phyloP scores from a whole-genome alignment of 2,329 filamentous ascomycete genomes.

The Diaporthe amygdali region DNA sequence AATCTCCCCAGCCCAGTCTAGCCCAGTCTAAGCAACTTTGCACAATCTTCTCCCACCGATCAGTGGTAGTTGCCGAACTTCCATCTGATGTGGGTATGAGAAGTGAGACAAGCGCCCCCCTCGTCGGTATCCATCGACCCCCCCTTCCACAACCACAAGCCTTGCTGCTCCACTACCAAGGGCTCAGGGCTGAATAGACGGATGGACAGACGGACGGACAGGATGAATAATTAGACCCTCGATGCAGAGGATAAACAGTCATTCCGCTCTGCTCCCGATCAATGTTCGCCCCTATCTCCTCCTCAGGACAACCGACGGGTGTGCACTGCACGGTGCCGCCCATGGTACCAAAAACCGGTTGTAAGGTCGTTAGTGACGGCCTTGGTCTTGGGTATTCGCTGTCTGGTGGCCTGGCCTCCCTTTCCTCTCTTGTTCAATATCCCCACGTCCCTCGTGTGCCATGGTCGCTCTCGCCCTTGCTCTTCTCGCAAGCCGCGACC shows the following conservation, averaged over 20 bases:
- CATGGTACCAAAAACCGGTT: neutral
- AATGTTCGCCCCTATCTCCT: neutral
- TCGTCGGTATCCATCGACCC: conserved; percentile 21
- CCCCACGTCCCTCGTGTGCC: conserved; percentile 17
- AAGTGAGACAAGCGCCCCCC: conserved; percentile 25
- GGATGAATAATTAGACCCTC: conserved; percentile 21
- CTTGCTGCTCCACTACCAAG: conserved; percentile 12
- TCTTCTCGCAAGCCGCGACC: conserved; percentile 22
- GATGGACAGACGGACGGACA: conserved; percentile 13
- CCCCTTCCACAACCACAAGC: conserved; percentile 18
- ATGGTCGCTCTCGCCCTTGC: conserved; percentile 15
- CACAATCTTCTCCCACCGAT: conserved; percentile 10
- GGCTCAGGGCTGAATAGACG: conserved; percentile 25
- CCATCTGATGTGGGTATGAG: conserved; percentile 19
- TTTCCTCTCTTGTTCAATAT: conserved; percentile 22
- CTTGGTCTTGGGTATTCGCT: neutral
- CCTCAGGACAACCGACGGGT: neutral
- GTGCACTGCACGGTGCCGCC: neutral
- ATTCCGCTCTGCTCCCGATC: neutral
- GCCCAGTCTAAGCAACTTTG: neutral
- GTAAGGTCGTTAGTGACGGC: neutral
- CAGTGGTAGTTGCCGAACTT: conserved; percentile 17
- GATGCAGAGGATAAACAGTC: conserved; percentile 4
- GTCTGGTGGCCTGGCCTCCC: conserved; percentile 9
- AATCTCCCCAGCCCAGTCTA: conserved; percentile 9